Base-by-base conservation (phyloP, 495 filamentous ascomycete genomes). In the Penicillium pulvis region DNA sequence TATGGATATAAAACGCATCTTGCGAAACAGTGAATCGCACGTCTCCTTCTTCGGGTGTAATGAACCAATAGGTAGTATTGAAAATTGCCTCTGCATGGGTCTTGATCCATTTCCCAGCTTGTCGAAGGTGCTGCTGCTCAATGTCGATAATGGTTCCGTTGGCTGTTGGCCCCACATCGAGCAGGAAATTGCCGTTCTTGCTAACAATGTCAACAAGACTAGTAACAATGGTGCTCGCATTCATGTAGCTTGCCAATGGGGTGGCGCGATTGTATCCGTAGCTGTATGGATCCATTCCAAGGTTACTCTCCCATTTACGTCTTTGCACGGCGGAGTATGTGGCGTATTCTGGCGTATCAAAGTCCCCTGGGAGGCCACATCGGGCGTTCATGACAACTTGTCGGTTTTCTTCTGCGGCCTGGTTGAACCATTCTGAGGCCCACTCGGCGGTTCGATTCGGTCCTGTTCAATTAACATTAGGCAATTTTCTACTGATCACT, bases 251-350 rank as follows among this genome's bases (percentile, higher is more conserved):
- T 0, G 57, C 61, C 1, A 60, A 33, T 0, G 80, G 75, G 4
- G 81, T 84, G 0, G 79, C 80, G 4, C 72, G 67, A 59, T 85
- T 85, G 60, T 81, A 85, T 10, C 82, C 81, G 62, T 82, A 85
- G 39, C 69, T 75, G 57, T 69, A 82, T 1, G 82, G 81, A 53
- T 85, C 82, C 76, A 85, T 79, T 10, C 81, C 82, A 39, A 73
- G 71, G 58, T 77, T 84, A 47, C 61, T 75, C 64, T 84, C 82
- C 83, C 81, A 85, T 57, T 84, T 84, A 7, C 82, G 74, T 10
- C 65, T 56, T 56, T 81, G 79, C 17, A 77, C 76, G 4, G 77
- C 71, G n/a, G 61, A 61, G 63, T 78, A 84, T 0, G 62, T 64
- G 24, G 70, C 66, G 59, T 85, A 85, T 58, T 84, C 81, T 0